Evolutionary conservation across 2,329 filamentous ascomycete species (phyloP).

Genomic region (Dothistroma septosporum): DNA sequence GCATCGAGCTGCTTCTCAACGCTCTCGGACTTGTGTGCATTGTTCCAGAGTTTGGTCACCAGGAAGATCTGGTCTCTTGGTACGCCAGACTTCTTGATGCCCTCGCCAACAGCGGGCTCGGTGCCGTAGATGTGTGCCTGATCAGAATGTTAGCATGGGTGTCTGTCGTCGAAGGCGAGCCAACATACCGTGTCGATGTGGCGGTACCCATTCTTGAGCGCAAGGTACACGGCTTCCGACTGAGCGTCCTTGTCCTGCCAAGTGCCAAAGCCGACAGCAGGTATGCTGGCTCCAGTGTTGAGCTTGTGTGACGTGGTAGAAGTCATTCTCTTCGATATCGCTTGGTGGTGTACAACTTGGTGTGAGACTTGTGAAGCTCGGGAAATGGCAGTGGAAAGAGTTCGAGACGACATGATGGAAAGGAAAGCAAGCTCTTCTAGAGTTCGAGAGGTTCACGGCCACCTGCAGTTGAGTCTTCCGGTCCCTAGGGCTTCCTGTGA

Average conservation of each 20-base stretch:
- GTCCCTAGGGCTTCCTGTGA: neutral
- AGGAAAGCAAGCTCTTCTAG: neutral
- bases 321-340: constrained; percentile 24
- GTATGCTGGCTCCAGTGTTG: constrained; percentile 37
- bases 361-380: constrained; percentile 18
- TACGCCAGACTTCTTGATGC: constrained; percentile 60
- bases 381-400: constrained; percentile 11
- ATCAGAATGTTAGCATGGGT: neutral
- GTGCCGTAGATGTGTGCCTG: constrained; percentile 45
- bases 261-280: constrained; percentile 46
- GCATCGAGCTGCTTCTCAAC: constrained; percentile 57
- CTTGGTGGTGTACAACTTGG: constrained; percentile 16
- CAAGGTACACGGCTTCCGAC: constrained; percentile 44
- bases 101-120: constrained; percentile 62
- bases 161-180: neutral
- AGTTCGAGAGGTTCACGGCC: neutral
- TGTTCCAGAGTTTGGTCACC: constrained; percentile 66
- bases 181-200: constrained; percentile 48
- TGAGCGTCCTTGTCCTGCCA: constrained; percentile 52
- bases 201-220: constrained; percentile 50
- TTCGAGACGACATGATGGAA: constrained; percentile 9
- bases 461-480: neutral
- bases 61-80: constrained; percentile 63
- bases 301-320: constrained; percentile 33
- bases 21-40: constrained; percentile 57